Conservation (phyloP, 1,139 yeast species). For the Yamadazyma epiphylla region DNA sequence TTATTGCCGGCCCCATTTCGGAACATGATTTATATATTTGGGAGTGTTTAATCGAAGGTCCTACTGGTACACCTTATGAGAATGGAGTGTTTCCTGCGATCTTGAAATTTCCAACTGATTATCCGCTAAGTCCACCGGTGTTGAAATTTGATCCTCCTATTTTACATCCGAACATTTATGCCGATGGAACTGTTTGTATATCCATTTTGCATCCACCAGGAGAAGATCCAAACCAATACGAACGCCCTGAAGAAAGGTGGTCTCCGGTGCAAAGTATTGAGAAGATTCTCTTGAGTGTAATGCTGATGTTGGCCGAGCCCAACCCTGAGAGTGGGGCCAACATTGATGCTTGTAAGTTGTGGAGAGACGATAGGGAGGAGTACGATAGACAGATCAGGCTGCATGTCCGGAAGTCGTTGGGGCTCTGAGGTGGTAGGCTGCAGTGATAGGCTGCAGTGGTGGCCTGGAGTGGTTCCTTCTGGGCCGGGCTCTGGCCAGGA, state of each 20-base stretch:
- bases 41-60: constrained; percentile 93
- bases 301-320: constrained; percentile 96
- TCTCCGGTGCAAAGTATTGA: constrained; percentile 96
- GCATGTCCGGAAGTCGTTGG: constrained; percentile 67
- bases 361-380: constrained; percentile 78
- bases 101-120: constrained; percentile 81
- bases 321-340: constrained; percentile 96
- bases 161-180: constrained; percentile 88
- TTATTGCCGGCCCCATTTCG: constrained; percentile 83
- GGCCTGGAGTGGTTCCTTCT: no score
- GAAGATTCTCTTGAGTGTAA: constrained; percentile 84
- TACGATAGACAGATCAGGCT: constrained; percentile 61
- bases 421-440: constrained; percentile 49
- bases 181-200: constrained; percentile 94
- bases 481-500: no score
- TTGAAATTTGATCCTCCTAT: constrained; percentile 81
- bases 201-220: constrained; percentile 95
- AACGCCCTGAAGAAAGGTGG: constrained; percentile 95
- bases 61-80: constrained; percentile 89
- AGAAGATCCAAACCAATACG: constrained; percentile 94
- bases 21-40: constrained; percentile 83
- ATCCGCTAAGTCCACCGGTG: constrained; percentile 88
- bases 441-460: no score
- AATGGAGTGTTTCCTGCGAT: constrained; percentile 89
- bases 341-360: constrained; percentile 91